Conservation (phyloP, 176 grass and related monocot genomes). For the Saccharum officinarum region DNA sequence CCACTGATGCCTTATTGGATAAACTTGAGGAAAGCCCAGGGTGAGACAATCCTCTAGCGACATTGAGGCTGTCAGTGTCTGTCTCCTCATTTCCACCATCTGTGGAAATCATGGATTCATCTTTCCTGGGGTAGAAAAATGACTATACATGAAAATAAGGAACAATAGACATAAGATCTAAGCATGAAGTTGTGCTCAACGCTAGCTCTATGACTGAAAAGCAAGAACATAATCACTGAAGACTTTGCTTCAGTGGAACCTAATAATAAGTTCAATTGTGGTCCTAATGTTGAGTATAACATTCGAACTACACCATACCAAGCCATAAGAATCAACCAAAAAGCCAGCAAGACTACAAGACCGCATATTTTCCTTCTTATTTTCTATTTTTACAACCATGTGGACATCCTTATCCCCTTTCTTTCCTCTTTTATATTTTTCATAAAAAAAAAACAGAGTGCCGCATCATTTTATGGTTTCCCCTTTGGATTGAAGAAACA, state of each 20-base stretch:
- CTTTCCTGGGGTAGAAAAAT: constrained; percentile 46
- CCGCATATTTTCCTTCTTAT: not conserved
- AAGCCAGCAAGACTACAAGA: not conserved
- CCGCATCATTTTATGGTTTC: not conserved
- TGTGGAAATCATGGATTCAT: constrained; percentile 40
- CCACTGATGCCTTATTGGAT: constrained; percentile 11
- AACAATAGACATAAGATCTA: not conserved
- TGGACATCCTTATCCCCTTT: not conserved
- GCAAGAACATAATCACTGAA: not conserved
- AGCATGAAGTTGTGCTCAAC: not conserved
- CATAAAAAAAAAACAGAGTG: not conserved
- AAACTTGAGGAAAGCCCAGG: constrained; percentile 42
- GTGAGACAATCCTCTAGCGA: constrained; percentile 33
- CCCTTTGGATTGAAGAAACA: not conserved
- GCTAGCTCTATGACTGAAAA: not conserved
- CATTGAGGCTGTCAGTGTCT: not conserved
- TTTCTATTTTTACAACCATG: not conserved
- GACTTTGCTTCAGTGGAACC: not conserved
- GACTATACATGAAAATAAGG: constrained; percentile 17
- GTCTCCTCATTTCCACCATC: constrained; percentile 32
- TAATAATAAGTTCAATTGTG: not conserved
- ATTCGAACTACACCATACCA: not conserved
- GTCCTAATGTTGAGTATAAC: not conserved
- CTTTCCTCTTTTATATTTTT: not conserved
- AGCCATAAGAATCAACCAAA: not conserved